phyloP scores from a whole-genome alignment of 306 rosid genomes.

The Vigna unguiculata region DNA sequence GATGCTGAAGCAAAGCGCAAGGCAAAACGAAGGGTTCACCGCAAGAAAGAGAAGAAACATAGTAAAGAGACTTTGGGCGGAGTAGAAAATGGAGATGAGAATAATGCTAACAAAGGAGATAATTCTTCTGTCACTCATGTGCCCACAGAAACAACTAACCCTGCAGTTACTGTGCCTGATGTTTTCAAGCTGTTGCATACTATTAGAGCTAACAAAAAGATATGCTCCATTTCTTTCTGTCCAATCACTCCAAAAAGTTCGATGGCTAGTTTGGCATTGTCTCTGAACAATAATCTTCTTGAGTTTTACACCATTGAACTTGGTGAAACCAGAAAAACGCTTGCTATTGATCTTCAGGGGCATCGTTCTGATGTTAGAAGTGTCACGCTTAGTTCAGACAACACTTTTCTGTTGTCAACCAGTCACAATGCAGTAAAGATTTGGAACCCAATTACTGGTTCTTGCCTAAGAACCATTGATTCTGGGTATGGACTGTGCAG shows the following conservation, averaged over 20 bases:
- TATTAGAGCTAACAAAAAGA: constrained; percentile 84
- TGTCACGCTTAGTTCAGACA: constrained; percentile 90
- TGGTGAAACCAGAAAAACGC: constrained; percentile 58
- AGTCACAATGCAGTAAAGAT: constrained; percentile 93
- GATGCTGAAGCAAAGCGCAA: constrained; percentile 81
- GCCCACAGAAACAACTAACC: constrained; percentile 39
- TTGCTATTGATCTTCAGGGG: constrained; percentile 84
- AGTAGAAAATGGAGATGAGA: constrained; percentile 55
- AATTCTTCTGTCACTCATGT: constrained; percentile 32
- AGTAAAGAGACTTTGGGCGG: constrained; percentile 55
- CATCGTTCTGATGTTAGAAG: constrained; percentile 93
- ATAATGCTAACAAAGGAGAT: constrained; percentile 55
- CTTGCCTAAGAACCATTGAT: constrained; percentile 94
- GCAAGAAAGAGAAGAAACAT: constrained; percentile 87
- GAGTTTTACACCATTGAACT: constrained; percentile 78
- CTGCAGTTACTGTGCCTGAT: constrained; percentile 67
- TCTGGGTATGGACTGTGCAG: constrained; percentile 91
- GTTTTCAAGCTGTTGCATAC: constrained; percentile 88
- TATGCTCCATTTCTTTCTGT: constrained; percentile 86
- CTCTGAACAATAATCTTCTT: constrained; percentile 84
- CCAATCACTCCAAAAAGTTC: constrained; percentile 77
- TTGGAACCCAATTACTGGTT: constrained; percentile 93
- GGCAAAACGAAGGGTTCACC: constrained; percentile 85
- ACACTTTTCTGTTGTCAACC: constrained; percentile 86
- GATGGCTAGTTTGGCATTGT: constrained; percentile 78